These are phyloP conservation scores for Hyaloscypha variabilis DNA, from an alignment of 495 filamentous ascomycete species.

Conservation along the genomic window DNA sequence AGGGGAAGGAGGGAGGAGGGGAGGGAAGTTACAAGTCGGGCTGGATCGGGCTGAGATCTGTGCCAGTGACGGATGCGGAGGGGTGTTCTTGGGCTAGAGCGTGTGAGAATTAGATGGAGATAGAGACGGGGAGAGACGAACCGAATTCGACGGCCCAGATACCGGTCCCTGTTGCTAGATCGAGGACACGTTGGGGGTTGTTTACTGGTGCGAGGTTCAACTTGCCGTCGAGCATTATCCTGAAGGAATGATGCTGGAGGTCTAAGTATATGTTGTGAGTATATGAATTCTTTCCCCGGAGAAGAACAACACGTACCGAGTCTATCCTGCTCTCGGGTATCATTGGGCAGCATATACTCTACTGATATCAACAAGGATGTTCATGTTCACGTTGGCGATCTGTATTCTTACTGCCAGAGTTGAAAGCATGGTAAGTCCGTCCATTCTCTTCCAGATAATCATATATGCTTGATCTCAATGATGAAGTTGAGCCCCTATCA, in stretches of 20 bases:
- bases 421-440: conserved; percentile 40
- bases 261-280: conserved; percentile 35
- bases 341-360: conserved; percentile 31
- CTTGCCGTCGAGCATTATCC: conserved; percentile 42
- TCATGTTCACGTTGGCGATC: not conserved
- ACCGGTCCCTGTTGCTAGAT: conserved; percentile 27
- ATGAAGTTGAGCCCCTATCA: conserved; percentile 24
- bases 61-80: conserved; percentile 43
- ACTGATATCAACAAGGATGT: not conserved
- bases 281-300: not conserved
- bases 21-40: conserved; percentile 5
- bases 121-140: not conserved
- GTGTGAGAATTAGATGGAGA: not conserved
- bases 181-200: conserved; percentile 21
- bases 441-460: conserved; percentile 37
- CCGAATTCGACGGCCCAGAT: conserved; percentile 25
- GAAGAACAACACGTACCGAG: conserved; percentile 3
- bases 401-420: conserved; percentile 36
- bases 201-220: conserved; percentile 40
- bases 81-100: conserved; percentile 40
- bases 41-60: conserved; percentile 20
- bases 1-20: too few species aligned
- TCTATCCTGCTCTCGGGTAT: conserved; percentile 21
- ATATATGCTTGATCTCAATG: conserved; percentile 34
- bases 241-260: conserved; percentile 50